Base-by-base conservation (phyloP, 306 rosid species). In the Cucurbita moschata region DNA sequence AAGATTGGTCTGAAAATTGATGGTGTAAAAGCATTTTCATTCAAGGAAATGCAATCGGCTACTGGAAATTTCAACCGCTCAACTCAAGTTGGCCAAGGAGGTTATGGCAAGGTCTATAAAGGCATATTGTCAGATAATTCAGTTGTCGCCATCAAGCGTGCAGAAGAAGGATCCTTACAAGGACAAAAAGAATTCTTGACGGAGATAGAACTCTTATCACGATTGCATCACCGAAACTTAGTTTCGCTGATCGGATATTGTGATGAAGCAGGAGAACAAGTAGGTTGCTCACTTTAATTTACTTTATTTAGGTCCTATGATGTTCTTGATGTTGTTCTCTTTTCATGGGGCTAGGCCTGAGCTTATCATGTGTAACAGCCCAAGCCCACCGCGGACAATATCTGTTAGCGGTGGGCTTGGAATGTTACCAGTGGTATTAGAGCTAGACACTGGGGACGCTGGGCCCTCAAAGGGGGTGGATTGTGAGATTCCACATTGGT, bases 101-200 rank as follows among this genome's bases (percentile, higher is more conserved):
- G 98, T 70, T 94, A 94, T 75, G 98, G 98, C 66, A 94, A 81
- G 81, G 99, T 95, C 78, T 95, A 95, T 69, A 89, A 69, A 83
- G 99, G 99, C 56, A 73, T 83, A 81, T 76, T 95, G 14, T 80
- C 80, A 8, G 83, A 89, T 83, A 86, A 80, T 46, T 83, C 80
- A 46, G 66, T 75, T 46, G 96, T 91, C 52, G 99, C 99, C 57
- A 54, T 95, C 75, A 95, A 95, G 83, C 84, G 96, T 46, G 99
- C 92, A 35, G 92, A 87, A 77, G 92, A 81, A 84, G 89, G 88
- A 79, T 95, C 99, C 64, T 79, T 95, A 42, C 99, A 95, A 79
- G 99, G 99, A 49, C 88, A 88, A 76, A 91, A 81, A 63, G 97
- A 91, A 84, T 95, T 95, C 76, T 80, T 91, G 85, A 95, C 97